Conservation (phyloP, 352 stramenopile genomes). For the Globisporangium ultimum region DNA sequence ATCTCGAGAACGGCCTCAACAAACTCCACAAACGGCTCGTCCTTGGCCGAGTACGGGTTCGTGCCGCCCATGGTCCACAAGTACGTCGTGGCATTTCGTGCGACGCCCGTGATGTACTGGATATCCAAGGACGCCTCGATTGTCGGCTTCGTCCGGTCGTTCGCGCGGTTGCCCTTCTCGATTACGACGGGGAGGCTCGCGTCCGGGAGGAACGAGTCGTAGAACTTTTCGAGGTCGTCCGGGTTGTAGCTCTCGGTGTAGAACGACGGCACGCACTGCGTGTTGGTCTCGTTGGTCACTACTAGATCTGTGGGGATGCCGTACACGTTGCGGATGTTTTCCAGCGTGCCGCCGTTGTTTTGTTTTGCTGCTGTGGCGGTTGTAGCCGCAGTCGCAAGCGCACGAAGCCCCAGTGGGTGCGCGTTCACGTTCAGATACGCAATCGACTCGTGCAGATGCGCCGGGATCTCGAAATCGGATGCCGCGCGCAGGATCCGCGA, state of each 20-base stretch:
- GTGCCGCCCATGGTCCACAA: constrained; percentile 78
- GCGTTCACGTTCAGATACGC: constrained; percentile 72
- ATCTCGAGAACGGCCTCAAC: constrained; percentile 60
- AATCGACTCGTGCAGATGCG: constrained; percentile 35
- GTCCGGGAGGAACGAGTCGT: constrained; percentile 41
- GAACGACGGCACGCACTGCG: constrained; percentile 72
- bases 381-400: constrained; percentile 27
- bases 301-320: constrained; percentile 63
- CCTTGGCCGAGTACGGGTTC: constrained; percentile 81
- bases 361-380: constrained; percentile 1
- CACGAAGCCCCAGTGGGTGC: constrained; percentile 52
- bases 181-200: constrained; percentile 46
- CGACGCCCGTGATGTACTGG: constrained; percentile 88
- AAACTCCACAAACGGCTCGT: constrained; percentile 88
- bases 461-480: constrained; percentile 28
- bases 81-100: constrained; percentile 73
- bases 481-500: constrained; percentile 42
- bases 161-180: constrained; percentile 50
- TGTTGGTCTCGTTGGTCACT: constrained; percentile 58
- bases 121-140: constrained; percentile 88
- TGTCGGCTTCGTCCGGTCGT: constrained; percentile 29
- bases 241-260: constrained; percentile 67
- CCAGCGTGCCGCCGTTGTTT: constrained; percentile 25
- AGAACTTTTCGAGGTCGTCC: constrained; percentile 58
- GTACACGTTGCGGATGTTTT: constrained; percentile 54